Conservation (phyloP, 176 grass and related monocot genomes). For the Bothriochloa decipiens region DNA sequence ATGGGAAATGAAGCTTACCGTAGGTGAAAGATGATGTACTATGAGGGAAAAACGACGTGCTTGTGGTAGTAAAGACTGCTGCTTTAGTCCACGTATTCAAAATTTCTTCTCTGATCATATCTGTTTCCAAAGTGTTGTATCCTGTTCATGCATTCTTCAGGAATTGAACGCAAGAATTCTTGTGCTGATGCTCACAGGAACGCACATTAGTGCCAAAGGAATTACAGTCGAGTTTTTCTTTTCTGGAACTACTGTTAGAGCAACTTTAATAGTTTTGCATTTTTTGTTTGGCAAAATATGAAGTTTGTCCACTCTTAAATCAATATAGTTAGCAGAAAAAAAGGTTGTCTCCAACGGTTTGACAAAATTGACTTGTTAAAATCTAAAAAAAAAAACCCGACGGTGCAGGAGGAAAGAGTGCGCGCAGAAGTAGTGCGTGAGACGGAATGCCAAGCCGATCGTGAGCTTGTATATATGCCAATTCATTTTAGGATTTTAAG, state of each 20-base stretch:
- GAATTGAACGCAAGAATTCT: slow-evolving; percentile 1
- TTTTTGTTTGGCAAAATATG: too few species aligned
- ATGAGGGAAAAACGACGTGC: slow-evolving; percentile 19
- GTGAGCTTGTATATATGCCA: too few species aligned
- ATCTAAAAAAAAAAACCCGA: too few species aligned
- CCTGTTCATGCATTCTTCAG: neutral
- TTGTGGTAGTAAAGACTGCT: slow-evolving; percentile 25
- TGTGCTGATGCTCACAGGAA: neutral
- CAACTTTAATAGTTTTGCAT: too few species aligned
- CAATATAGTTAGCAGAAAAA: too few species aligned
- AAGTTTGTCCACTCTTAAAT: too few species aligned
- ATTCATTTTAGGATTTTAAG: too few species aligned
- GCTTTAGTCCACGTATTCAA: slow-evolving; percentile 22
- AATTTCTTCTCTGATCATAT: neutral
- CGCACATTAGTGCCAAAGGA: neutral
- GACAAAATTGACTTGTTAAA: too few species aligned
- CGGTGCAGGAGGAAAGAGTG: too few species aligned
- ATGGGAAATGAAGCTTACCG: slow-evolving; percentile 45
- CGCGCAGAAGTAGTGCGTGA: too few species aligned
- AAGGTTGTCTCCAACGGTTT: too few species aligned
- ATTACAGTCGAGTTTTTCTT: neutral
- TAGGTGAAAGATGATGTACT: slow-evolving; percentile 36
- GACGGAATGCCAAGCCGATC: too few species aligned
- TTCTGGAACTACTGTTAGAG: neutral
- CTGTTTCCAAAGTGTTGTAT: neutral